These are phyloP conservation scores for Talaromyces amestolkiae DNA, from an alignment of 2,329 filamentous ascomycete genomes.

Conservation along the genomic window DNA sequence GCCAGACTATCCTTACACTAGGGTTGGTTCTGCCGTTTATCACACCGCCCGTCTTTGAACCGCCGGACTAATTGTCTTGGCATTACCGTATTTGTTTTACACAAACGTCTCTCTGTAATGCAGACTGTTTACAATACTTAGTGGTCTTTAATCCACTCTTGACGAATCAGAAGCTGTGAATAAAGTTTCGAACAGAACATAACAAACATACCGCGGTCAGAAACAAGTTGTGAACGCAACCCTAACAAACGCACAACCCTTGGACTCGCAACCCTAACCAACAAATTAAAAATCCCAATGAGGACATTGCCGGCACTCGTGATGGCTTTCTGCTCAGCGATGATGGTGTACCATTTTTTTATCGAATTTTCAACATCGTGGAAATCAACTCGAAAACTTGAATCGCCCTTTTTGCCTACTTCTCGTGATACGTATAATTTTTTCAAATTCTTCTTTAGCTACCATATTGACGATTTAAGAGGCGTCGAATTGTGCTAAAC, in stretches of 20 bases:
- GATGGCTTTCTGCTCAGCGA: too few relatives aligned
- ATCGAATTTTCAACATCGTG: not conserved
- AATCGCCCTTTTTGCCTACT: too few relatives aligned
- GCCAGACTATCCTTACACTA: conserved; percentile 17
- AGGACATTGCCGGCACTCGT: not conserved
- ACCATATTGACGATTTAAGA: too few relatives aligned
- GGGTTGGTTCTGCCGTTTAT: conserved; percentile 14
- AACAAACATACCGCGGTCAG: not conserved
- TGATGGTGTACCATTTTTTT: not conserved
- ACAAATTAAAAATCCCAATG: not conserved
- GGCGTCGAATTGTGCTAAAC: too few relatives aligned
- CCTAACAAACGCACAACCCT: not conserved
- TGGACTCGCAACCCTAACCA: not conserved
- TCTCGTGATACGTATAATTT: too few relatives aligned
- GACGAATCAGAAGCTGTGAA: not conserved
- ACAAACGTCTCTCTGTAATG: not conserved
- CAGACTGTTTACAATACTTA: not conserved
- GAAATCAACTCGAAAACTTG: too few relatives aligned
- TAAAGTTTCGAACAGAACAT: not conserved
- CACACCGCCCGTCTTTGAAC: conserved; percentile 1
- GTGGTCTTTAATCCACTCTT: not conserved
- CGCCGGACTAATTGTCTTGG: not conserved
- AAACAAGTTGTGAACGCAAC: not conserved
- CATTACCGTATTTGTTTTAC: conserved; percentile 9
- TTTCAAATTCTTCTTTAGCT: too few relatives aligned